These are phyloP conservation scores for Tubosaeta sp. DNA, from an alignment of 768 basidiomycete genomes.

Conservation along the genomic window DNA sequence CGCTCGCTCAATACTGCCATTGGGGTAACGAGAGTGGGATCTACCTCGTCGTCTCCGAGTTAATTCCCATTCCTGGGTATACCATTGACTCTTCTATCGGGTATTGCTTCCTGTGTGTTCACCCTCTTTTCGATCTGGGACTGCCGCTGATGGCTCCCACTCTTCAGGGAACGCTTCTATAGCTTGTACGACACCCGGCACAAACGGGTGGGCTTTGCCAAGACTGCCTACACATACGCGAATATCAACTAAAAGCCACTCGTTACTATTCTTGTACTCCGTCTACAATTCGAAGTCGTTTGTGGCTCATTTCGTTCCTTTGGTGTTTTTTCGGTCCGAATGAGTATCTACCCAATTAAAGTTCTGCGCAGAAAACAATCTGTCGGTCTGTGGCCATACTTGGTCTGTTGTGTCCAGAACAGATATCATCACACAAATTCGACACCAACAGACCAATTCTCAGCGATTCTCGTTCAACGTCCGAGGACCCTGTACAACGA, in stretches of 20 bases:
- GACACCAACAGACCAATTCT: too few species aligned
- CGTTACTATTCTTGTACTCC: too few species aligned
- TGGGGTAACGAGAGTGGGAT: slow-evolving; percentile 19
- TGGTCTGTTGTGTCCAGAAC: too few species aligned
- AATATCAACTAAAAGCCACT: not conserved
- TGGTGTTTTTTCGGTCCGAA: too few species aligned
- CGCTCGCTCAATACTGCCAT: slow-evolving; percentile 18
- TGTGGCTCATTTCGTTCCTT: too few species aligned
- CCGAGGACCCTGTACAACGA: too few species aligned
- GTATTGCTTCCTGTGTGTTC: not conserved
- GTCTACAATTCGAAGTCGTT: too few species aligned
- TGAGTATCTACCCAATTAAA: too few species aligned
- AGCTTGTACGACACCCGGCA: not conserved
- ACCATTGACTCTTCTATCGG: slow-evolving; percentile 14
- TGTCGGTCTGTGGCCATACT: too few species aligned
- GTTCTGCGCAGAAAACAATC: too few species aligned
- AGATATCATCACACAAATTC: too few species aligned
- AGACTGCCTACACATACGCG: not conserved
- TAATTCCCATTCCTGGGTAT: slow-evolving; percentile 7
- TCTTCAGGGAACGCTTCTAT: not conserved
- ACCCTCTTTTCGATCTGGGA: not conserved
- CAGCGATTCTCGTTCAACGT: too few species aligned
- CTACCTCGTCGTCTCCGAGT: slow-evolving; percentile 20
- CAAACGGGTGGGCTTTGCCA: not conserved
- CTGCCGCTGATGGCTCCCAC: not conserved